A percentile compares a stretch with the other conserved stretches of the same genome.
Evolutionary conservation across 257 asterid species (phyloP).

Genomic region (Dorcoceras hygrometricum): DNA sequence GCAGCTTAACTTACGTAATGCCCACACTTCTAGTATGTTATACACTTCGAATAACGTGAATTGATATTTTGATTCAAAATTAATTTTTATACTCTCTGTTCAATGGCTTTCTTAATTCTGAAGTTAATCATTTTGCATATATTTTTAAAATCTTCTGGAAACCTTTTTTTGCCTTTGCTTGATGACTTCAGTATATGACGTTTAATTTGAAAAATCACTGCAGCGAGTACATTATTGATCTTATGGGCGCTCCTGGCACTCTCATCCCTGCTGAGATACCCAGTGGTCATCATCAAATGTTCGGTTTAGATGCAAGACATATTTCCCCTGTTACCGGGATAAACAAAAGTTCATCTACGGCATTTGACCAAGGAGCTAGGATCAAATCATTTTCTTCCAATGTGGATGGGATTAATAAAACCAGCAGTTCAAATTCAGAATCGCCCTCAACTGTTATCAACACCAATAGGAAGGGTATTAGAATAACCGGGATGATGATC

Average conservation of each 20-base stretch:
- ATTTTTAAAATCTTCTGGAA: not conserved
- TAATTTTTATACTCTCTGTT: constrained; percentile 7
- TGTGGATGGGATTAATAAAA: constrained; percentile 31
- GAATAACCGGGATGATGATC: constrained; percentile 27
- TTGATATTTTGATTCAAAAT: not conserved
- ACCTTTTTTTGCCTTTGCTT: not conserved
- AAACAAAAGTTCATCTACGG: constrained; percentile 28
- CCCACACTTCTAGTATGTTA: not conserved
- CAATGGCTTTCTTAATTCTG: not conserved
- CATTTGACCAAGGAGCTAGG: constrained; percentile 34
- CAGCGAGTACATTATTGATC: constrained; percentile 96
- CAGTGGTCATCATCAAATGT: constrained; percentile 51
- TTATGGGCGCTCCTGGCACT: constrained; percentile 99
- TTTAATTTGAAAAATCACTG: constrained; percentile 32
- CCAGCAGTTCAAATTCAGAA: constrained; percentile 32
- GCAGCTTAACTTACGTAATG: not conserved
- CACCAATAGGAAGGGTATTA: constrained; percentile 31
- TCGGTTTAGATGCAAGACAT: constrained; percentile 54
- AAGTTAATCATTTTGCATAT: constrained; percentile 2
- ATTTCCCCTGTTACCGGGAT: constrained; percentile 32
- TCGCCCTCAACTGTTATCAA: constrained; percentile 31
- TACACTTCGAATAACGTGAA: not conserved
- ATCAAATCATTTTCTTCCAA: constrained; percentile 29
- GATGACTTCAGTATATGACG: not conserved
- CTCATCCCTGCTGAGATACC: constrained; percentile 91